Evolutionary conservation across 257 asterid species (phyloP).

Genomic region (Lycium barbarum): DNA sequence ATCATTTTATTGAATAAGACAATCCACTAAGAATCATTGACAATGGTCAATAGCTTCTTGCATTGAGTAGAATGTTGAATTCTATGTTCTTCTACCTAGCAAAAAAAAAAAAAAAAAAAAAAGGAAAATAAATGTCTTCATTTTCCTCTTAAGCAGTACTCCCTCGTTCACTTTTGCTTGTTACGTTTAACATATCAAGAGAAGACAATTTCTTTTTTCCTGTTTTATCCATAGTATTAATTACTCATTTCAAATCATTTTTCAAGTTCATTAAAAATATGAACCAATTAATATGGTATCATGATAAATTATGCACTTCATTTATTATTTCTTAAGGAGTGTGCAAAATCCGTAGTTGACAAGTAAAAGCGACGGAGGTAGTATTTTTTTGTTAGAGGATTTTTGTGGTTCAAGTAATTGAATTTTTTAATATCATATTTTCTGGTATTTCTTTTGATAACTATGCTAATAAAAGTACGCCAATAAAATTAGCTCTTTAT

Average conservation of each 20-base stretch:
- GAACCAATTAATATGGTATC: too few relatives aligned
- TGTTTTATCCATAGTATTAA: too few relatives aligned
- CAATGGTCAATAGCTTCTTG: slow-evolving; percentile 37
- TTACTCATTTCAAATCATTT: too few relatives aligned
- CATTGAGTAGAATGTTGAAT: slow-evolving; percentile 8
- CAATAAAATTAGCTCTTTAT: not conserved
- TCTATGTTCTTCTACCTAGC: not conserved
- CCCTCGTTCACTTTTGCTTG: not conserved
- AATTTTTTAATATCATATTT: not conserved
- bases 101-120: not conserved
- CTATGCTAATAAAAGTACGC: not conserved
- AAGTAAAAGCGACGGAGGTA: too few relatives aligned
- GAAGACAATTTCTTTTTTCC: too few relatives aligned
- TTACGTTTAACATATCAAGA: too few relatives aligned
- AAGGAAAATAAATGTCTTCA: not conserved
- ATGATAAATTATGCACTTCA: too few relatives aligned
- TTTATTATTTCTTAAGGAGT: too few relatives aligned
- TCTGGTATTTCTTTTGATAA: not conserved
- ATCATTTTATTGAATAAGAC: slow-evolving; percentile 57
- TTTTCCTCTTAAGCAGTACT: not conserved
- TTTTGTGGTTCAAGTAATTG: not conserved
- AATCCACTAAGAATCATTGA: slow-evolving; percentile 30
- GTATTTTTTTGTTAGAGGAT: not conserved
- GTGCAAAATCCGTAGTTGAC: too few relatives aligned
- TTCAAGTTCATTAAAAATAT: too few relatives aligned